phyloP scores from a whole-genome alignment of 1,139 yeast genomes.

The Yamadazyma songkhlaensis region DNA sequence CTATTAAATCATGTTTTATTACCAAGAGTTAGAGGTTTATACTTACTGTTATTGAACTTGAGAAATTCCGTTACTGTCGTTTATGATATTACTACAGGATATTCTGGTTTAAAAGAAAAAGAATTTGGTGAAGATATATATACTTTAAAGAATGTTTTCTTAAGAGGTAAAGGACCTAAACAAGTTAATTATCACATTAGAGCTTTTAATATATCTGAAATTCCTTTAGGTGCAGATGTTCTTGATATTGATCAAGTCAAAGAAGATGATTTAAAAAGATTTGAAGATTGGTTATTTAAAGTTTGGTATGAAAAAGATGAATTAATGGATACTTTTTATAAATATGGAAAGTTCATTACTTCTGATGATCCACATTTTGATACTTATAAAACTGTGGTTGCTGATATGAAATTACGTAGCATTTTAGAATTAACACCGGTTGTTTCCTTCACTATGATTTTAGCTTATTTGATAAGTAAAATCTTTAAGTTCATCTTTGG shows the following conservation, averaged over 20 bases:
- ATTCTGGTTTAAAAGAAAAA: constrained; percentile 60
- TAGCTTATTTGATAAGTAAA: neutral
- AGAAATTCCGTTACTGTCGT: constrained; percentile 60
- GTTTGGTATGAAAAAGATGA: constrained; percentile 82
- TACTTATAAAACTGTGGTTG: constrained; percentile 21
- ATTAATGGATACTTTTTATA: constrained; percentile 57
- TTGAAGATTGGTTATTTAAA: constrained; percentile 72
- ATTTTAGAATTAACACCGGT: constrained; percentile 20
- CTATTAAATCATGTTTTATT: constrained; percentile 62
- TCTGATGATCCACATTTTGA: constrained; percentile 21
- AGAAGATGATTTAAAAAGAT: constrained; percentile 39
- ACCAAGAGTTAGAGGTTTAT: constrained; percentile 81
- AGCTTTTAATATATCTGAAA: constrained; percentile 54
- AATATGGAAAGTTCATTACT: constrained; percentile 52
- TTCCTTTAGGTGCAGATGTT: constrained; percentile 59
- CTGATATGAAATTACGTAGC: constrained; percentile 26
- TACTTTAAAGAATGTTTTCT: constrained; percentile 60
- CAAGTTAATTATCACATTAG: constrained; percentile 63
- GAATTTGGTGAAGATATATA: constrained; percentile 79
- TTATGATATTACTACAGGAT: constrained; percentile 83
- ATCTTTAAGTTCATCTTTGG: neutral
- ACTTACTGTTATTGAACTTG: constrained; percentile 60
- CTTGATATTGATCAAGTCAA: constrained; percentile 45
- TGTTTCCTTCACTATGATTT: constrained; percentile 10
- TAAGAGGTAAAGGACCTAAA: constrained; percentile 71